Conservation (phyloP, 805 yeast species). For the Metschnikowia rubicola region DNA sequence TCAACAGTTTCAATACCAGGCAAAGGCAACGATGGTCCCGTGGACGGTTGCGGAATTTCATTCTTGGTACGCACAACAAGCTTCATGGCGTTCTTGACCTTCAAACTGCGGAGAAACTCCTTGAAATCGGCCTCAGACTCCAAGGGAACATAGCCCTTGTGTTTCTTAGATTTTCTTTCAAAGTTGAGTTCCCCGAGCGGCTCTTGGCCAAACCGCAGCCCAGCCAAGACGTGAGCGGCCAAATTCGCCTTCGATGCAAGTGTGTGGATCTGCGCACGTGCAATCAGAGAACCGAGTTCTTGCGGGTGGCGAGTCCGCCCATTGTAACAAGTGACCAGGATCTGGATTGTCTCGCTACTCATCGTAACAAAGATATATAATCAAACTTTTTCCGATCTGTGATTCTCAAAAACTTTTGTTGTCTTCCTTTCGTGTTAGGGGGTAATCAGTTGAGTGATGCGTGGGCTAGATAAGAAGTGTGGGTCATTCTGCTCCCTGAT, state of each 20-base stretch:
- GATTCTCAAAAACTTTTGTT: background rate
- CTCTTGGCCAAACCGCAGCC: background rate
- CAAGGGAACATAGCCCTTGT: constrained; percentile 38
- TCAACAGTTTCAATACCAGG: constrained; percentile 1
- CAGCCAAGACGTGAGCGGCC: constrained; percentile 1
- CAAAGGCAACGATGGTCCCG: background rate
- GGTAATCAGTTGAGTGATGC: background rate
- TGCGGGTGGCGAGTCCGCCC: background rate
- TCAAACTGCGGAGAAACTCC: constrained; percentile 43
- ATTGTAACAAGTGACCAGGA: constrained; percentile 1
- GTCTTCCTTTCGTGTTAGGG: background rate
- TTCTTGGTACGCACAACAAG: constrained; percentile 18
- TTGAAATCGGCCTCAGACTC: constrained; percentile 39
- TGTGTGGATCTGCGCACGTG: constrained; percentile 1
- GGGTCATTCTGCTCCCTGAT: background rate
- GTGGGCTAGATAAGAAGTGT: background rate
- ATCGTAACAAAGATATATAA: background rate
- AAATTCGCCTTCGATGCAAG: background rate
- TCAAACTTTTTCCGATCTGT: too few species aligned
- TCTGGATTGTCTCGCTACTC: constrained; percentile 3
- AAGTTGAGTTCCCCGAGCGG: constrained; percentile 3
- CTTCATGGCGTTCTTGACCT: constrained; percentile 44
- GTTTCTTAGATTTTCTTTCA: constrained; percentile 47
- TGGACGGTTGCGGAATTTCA: background rate
- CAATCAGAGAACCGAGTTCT: background rate